phyloP scores from a whole-genome alignment of 2,329 filamentous ascomycete genomes.

The Graphilbum ipis-grandicollis region DNA sequence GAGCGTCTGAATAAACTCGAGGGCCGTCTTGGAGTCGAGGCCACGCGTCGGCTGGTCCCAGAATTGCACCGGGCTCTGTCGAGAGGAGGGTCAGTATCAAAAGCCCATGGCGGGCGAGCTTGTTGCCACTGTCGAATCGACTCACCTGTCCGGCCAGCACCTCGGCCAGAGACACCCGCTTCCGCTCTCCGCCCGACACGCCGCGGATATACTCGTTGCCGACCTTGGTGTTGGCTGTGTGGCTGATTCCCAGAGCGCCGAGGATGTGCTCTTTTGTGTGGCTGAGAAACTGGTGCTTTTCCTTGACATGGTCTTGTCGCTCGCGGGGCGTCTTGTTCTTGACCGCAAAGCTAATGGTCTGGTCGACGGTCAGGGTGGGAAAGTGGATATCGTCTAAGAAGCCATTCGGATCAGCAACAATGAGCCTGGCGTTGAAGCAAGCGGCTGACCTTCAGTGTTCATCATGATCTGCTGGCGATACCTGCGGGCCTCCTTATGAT shows the following conservation, averaged over 20 bases:
- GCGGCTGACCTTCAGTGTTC: constrained; percentile 49
- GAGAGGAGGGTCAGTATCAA: too few species aligned
- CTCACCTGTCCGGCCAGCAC: constrained; percentile 40
- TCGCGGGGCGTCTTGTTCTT: constrained; percentile 45
- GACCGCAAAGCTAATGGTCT: constrained; percentile 49
- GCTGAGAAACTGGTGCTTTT: too few species aligned
- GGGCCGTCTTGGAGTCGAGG: constrained; percentile 45
- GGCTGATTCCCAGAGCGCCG: constrained; percentile 34
- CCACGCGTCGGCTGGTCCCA: constrained; percentile 57
- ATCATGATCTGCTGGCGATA: constrained; percentile 24
- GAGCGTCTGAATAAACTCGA: constrained; percentile 48
- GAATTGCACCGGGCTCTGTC: too few species aligned
- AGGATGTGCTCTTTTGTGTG: constrained; percentile 28
- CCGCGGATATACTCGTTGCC: constrained; percentile 47
- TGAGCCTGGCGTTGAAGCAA: too few species aligned
- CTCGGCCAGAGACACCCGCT: constrained; percentile 61
- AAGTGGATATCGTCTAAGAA: constrained; percentile 54
- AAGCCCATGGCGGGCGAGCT: constrained; percentile 44
- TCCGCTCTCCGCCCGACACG: constrained; percentile 46
- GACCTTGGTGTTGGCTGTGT: constrained; percentile 48
- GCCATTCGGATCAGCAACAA: too few species aligned
- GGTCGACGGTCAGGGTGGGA: constrained; percentile 46
- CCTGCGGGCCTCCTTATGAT: constrained; percentile 22
- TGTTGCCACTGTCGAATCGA: too few species aligned
- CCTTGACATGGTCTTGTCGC: constrained; percentile 42